Evolutionary conservation across 129 eudicot species (phyloP).

Genomic region (Tanacetum coccineum): DNA sequence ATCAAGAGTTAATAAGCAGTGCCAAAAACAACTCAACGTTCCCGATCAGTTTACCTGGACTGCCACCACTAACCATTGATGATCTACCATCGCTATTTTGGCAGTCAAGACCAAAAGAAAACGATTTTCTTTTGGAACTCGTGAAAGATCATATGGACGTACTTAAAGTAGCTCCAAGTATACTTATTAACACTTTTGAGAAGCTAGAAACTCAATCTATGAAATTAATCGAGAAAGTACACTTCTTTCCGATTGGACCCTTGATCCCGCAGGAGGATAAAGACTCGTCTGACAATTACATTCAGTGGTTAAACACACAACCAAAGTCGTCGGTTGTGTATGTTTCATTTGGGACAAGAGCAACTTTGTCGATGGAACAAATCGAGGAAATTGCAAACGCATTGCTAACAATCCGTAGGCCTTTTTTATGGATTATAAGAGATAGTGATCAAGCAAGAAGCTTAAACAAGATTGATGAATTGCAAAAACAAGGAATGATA

Average conservation of each 20-base stretch:
- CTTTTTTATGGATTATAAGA: constrained; percentile 14
- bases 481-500: constrained; percentile 3
- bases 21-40: not conserved
- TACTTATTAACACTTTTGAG: constrained; percentile 7
- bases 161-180: constrained; percentile 9
- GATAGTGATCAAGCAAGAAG: not conserved
- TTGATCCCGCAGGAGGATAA: not conserved
- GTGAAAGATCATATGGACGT: constrained; percentile 5
- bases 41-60: constrained; percentile 10
- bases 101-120: not conserved
- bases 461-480: constrained; percentile 2
- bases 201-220: not conserved
- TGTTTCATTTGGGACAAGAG: constrained; percentile 9
- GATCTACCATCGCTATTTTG: constrained; percentile 9
- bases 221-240: not conserved
- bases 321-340: constrained; percentile 3
- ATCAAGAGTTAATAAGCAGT: not conserved
- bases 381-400: constrained; percentile 5
- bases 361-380: not conserved
- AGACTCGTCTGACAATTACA: not conserved
- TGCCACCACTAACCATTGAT: not conserved
- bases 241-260: constrained; percentile 12
- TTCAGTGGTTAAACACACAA: constrained; percentile 9
- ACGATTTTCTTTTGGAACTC: not conserved
- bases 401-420: not conserved